These are phyloP conservation scores for Brassica incana DNA, from an alignment of 345 rosid species.

Conservation along the genomic window DNA sequence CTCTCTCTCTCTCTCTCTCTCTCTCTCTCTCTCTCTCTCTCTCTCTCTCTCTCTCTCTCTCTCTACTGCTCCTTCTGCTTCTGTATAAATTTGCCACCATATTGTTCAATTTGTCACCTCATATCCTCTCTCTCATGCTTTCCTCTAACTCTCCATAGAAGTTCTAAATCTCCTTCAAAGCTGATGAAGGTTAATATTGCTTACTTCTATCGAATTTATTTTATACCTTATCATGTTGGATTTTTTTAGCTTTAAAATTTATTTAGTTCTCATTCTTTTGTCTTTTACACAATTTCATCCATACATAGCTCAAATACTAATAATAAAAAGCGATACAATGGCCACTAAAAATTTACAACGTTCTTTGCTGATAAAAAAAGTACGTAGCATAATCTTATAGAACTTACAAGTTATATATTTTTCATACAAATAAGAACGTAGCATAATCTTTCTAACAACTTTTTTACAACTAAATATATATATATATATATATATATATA, in stretches of 20 bases:
- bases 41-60: no score
- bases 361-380: neutral
- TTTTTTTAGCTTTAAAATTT: no score
- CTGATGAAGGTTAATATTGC: neutral
- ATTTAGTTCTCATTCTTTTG: neutral
- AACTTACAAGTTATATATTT: neutral
- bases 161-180: neutral
- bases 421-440: neutral
- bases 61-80: neutral
- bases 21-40: no score
- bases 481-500: no score
- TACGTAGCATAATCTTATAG: neutral
- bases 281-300: neutral
- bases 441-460: neutral
- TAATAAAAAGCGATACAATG: neutral
- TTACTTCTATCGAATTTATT: neutral
- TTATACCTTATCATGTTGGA: neutral
- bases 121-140: neutral
- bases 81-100: neutral
- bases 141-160: neutral
- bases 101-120: neutral
- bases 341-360: neutral
- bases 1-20: neutral
- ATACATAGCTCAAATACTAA: neutral
- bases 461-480: no score